Percentiles rank a stretch among this genome's conserved stretches.
These are phyloP conservation scores for Dactylonectria macrodidyma DNA, from an alignment of 2,329 filamentous ascomycete species.

Conservation along the genomic window DNA sequence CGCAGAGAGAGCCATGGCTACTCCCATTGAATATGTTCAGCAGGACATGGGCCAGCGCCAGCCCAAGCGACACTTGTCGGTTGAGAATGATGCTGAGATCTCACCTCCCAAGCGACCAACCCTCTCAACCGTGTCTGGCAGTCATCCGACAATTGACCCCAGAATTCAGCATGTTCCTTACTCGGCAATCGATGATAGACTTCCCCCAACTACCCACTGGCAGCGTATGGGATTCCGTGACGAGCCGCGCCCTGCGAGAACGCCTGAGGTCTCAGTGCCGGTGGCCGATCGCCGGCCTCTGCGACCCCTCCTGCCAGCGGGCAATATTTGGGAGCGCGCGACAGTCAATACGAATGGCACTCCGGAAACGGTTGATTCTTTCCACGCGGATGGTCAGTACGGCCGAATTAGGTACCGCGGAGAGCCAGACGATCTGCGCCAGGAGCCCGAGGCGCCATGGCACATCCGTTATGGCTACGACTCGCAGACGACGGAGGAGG, in stretches of 20 bases:
- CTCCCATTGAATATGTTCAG: not conserved
- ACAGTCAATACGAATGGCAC: not conserved
- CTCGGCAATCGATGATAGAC: not conserved
- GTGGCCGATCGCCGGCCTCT: not conserved
- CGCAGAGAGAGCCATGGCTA: not conserved
- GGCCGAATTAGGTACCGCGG: not conserved
- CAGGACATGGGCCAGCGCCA: not conserved
- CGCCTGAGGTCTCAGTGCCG: not conserved
- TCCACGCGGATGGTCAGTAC: not conserved
- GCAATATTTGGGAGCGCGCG: not conserved
- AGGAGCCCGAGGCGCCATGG: not conserved
- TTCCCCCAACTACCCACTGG: conserved; percentile 8
- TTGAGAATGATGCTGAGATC: conserved; percentile 9
- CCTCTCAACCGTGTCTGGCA: not conserved
- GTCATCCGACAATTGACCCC: not conserved
- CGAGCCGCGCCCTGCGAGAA: not conserved
- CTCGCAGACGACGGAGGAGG: not conserved
- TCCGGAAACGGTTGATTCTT: not conserved
- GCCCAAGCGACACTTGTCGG: conserved; percentile 4
- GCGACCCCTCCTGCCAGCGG: not conserved
- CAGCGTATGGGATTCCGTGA: conserved; percentile 27
- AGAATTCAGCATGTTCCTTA: not conserved
- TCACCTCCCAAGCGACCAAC: conserved; percentile 19
- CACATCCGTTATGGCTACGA: not conserved
- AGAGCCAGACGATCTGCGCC: not conserved